phyloP scores from a whole-genome alignment of 306 rosid genomes.

The Rosa persica region DNA sequence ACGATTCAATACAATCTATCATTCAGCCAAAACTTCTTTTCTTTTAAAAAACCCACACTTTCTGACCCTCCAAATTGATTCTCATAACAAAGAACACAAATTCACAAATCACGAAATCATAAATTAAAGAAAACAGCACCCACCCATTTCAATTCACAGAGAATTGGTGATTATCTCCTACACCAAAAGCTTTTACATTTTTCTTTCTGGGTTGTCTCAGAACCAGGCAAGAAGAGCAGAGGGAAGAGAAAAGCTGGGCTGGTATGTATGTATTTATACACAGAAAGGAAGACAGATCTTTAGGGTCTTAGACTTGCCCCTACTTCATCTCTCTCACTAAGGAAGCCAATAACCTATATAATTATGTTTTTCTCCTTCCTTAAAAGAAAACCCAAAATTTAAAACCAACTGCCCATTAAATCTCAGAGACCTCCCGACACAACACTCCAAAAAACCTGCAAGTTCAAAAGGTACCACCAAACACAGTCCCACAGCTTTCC shows the following conservation, averaged over 20 bases:
- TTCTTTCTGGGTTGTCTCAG: conserved; percentile 31
- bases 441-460: conserved; percentile 92
- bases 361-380: not conserved
- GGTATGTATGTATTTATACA: conserved; percentile 17
- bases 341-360: conserved; percentile 38
- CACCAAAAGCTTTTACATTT: conserved; percentile 14
- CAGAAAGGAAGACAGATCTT: conserved; percentile 38
- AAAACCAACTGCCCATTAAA: not conserved
- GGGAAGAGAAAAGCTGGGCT: not conserved
- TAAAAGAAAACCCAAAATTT: conserved; percentile 5
- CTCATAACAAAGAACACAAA: not conserved
- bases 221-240: conserved; percentile 9
- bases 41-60: not conserved
- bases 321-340: conserved; percentile 24
- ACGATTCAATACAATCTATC: too few relatives aligned
- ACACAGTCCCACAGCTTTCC: conserved; percentile 19
- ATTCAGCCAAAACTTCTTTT: too few relatives aligned
- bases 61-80: not conserved
- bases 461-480: conserved; percentile 44
- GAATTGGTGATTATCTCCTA: conserved; percentile 40
- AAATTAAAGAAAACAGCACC: conserved; percentile 12
- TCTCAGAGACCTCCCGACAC: conserved; percentile 63
- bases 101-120: not conserved
- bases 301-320: conserved; percentile 21
- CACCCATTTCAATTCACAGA: conserved; percentile 57